A percentile compares a stretch with the other conserved stretches of the same genome.
Conservation (phyloP, 257 asterid genomes). For the Nicotiana tabacum region DNA sequence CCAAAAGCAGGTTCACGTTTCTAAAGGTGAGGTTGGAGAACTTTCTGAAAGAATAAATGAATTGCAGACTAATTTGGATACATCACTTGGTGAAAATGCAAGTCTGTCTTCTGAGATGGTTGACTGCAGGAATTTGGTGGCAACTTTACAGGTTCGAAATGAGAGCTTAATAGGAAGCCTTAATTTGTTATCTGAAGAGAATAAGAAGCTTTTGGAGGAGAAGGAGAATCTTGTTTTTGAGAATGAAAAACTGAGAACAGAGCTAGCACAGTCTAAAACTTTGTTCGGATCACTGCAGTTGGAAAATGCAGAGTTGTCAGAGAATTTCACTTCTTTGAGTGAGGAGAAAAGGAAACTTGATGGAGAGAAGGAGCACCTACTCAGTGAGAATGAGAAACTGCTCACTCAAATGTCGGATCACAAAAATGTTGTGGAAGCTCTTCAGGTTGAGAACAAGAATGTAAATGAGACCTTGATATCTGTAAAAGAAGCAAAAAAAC, state of each 20-base stretch:
- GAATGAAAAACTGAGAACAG: conserved; percentile 46
- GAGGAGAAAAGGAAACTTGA: conserved; percentile 48
- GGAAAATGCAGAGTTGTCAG: conserved; percentile 29
- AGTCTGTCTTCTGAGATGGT: conserved; percentile 55
- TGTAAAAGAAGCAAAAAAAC: conserved; percentile 48
- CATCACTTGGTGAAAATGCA: conserved; percentile 53
- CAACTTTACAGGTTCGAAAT: conserved; percentile 53
- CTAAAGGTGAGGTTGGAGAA: conserved; percentile 54
- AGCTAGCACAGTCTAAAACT: conserved; percentile 46
- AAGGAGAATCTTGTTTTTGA: conserved; percentile 38
- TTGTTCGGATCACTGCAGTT: conserved; percentile 45
- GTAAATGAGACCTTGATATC: conserved; percentile 31
- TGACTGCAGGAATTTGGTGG: conserved; percentile 49
- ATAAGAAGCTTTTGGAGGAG: conserved; percentile 46
- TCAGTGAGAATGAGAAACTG: conserved; percentile 45
- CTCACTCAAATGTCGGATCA: conserved; percentile 40
- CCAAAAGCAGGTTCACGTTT: conserved; percentile 48
- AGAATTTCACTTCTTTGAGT: conserved; percentile 30
- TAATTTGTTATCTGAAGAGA: conserved; percentile 46
- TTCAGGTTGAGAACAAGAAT: conserved; percentile 43
- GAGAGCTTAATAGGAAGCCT: conserved; percentile 43
- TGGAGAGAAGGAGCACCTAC: conserved; percentile 48
- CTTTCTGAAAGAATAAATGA: conserved; percentile 48
- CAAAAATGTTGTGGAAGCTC: conserved; percentile 45
- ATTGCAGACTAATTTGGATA: conserved; percentile 58